Evolutionary conservation across 257 asterid genomes (phyloP).

Genomic region (Galeopsis tetrahit): DNA sequence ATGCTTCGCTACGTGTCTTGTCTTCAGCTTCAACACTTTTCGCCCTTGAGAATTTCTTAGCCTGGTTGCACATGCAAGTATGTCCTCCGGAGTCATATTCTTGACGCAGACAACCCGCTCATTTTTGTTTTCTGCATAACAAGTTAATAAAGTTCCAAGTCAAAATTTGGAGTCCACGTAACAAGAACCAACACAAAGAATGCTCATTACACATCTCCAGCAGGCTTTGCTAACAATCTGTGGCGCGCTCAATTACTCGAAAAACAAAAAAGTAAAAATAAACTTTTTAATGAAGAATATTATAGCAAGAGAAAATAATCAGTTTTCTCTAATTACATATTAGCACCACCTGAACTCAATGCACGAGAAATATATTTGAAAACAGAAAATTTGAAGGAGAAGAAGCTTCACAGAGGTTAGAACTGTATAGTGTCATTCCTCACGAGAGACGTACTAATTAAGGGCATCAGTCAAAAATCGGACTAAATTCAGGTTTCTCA

Average conservation of each 20-base stretch:
- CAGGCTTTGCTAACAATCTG: background rate
- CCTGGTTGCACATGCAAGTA: constrained; percentile 63
- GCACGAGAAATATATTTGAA: background rate
- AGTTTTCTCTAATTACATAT: background rate
- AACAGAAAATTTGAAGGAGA: background rate
- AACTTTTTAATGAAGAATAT: background rate
- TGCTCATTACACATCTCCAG: background rate
- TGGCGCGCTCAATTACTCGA: background rate
- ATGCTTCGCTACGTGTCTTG: constrained; percentile 70
- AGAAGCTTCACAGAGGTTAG: background rate
- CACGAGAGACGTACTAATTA: background rate
- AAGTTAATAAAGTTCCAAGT: constrained; percentile 11
- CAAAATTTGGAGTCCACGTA: background rate
- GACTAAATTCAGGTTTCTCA: background rate
- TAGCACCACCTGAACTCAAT: constrained; percentile 3
- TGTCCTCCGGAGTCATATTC: constrained; percentile 73
- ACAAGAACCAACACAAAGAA: background rate
- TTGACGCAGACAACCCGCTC: constrained; percentile 78
- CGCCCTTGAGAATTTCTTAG: constrained; percentile 87
- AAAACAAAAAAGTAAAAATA: background rate
- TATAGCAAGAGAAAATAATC: background rate
- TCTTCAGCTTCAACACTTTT: constrained; percentile 80
- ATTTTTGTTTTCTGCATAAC: constrained; percentile 68
- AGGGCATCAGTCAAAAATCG: background rate
- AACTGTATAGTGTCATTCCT: background rate